phyloP scores from a whole-genome alignment of 176 grass and related monocot species.

The Paspalum notatum region DNA sequence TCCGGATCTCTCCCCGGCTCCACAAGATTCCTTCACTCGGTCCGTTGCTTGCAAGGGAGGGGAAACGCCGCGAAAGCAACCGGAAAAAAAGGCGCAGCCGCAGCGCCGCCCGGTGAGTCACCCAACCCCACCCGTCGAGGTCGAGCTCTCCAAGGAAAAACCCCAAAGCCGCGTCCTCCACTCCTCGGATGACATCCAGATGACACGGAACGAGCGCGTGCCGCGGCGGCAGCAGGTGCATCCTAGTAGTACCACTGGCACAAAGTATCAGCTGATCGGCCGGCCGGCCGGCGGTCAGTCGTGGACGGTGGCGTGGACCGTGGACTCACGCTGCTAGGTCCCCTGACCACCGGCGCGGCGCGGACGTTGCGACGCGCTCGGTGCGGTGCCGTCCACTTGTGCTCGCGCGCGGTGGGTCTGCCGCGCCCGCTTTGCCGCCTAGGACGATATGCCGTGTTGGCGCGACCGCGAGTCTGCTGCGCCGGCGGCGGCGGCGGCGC shows the following conservation, averaged over 20 bases:
- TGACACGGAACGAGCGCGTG: not conserved
- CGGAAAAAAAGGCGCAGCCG: not conserved
- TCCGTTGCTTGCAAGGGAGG: constrained; percentile 40
- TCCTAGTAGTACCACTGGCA: too few species aligned
- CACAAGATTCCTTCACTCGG: constrained; percentile 10
- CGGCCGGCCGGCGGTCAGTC: not conserved
- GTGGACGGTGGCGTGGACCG: constrained; percentile 29
- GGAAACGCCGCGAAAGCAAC: constrained; percentile 16
- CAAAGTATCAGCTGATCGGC: too few species aligned
- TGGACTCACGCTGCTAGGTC: not conserved
- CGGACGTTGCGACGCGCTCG: too few species aligned
- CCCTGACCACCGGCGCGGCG: too few species aligned
- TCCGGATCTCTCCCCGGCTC: constrained; percentile 2
- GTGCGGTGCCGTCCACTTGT: constrained; percentile 23
- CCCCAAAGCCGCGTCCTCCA: not conserved
- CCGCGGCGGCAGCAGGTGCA: not conserved
- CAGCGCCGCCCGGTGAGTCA: not conserved
- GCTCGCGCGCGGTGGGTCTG: not conserved
- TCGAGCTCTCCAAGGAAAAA: not conserved
- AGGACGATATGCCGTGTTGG: too few species aligned
- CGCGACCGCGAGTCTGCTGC: too few species aligned
- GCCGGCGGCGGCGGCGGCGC: too few species aligned
- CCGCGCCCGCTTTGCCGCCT: too few species aligned
- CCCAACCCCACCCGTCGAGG: too few species aligned
- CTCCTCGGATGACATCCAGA: not conserved